phyloP scores from a whole-genome alignment of 208 protist species.

The Trichomonas tenax region DNA sequence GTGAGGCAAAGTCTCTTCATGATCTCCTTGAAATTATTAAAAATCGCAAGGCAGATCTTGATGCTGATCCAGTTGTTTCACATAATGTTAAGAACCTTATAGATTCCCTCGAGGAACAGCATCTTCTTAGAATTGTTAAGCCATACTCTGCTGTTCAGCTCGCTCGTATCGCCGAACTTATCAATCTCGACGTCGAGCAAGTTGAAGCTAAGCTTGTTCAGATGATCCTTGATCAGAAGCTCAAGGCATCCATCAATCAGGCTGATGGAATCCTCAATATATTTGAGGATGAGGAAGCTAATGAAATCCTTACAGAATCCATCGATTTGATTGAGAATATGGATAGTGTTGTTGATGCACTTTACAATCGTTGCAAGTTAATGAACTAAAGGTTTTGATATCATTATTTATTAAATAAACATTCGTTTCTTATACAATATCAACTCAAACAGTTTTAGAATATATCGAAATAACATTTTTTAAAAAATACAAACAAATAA shows the following conservation, averaged over 20 bases:
- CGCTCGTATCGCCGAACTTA: not conserved
- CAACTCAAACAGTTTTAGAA: too few relatives aligned
- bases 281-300: not conserved
- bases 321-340: not conserved
- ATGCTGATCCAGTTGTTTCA: not conserved
- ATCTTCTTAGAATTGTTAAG: not conserved
- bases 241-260: not conserved
- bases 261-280: not conserved
- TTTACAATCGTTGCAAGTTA: not conserved
- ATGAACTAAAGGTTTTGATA: not conserved
- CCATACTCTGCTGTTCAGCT: not conserved
- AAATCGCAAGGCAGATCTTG: not conserved
- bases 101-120: not conserved
- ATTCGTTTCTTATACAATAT: not conserved
- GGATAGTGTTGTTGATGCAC: not conserved
- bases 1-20: not conserved
- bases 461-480: too few relatives aligned
- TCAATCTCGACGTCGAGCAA: not conserved
- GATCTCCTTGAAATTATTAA: not conserved
- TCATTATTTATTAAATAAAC: not conserved
- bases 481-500: too few relatives aligned
- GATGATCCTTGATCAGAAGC: constrained; percentile 4
- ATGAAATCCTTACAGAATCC: not conserved
- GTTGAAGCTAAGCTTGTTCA: not conserved
- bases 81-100: not conserved